Evolutionary conservation across 495 filamentous ascomycete genomes (phyloP), one percentile per base, ranked within the genome.

Genomic region (Podospora conica): DNA sequence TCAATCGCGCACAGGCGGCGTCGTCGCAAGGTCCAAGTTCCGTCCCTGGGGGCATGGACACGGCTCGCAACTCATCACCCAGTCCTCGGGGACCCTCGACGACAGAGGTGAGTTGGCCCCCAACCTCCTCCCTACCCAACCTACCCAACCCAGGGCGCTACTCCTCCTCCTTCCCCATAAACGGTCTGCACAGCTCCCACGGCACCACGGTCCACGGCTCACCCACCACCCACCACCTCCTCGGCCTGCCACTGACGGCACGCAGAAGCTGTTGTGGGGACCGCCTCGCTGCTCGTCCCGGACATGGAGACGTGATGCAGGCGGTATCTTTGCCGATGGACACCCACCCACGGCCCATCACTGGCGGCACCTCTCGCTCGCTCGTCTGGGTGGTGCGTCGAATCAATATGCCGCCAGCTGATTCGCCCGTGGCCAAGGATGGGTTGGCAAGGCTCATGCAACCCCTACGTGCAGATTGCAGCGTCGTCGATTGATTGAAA

Each of bases 391-490:
- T 63, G 62, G 54, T 67, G 48, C 63, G 62, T 53, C 48, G 59
- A 65, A 60, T 62, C 60, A 70, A 55, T 68, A 58, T 66, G 56
- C 65, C 66, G 66, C 69, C 70, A 73, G 70, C 71, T 74, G 71
- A 74, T 76, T 75, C 71, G 70, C 54, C 58, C 62, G 15, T 40
- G 57, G 55, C 15, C 68, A 61, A 33, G 33, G 64, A 55, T 71
- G 61, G 61, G 22, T 66, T 70, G 53, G 65, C 69, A 67, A 68
- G 69, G 71, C 70, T 65, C 68, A 70, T 72, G 68, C 65, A 64
- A 68, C 70, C 67, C 65, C 63, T 68, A 68, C 68, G 68, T 66
- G 60, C 65, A 72, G 64, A 62, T 63, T 63, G 68, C 53, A 55
- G 61, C 58, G 59, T 65, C 63, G 60, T 53, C 53, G 61, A 65